Evolutionary conservation across 2,329 filamentous ascomycete genomes (phyloP), one percentile per base, ranked within the genome.

Genomic region (Alternaria ethzedia): DNA sequence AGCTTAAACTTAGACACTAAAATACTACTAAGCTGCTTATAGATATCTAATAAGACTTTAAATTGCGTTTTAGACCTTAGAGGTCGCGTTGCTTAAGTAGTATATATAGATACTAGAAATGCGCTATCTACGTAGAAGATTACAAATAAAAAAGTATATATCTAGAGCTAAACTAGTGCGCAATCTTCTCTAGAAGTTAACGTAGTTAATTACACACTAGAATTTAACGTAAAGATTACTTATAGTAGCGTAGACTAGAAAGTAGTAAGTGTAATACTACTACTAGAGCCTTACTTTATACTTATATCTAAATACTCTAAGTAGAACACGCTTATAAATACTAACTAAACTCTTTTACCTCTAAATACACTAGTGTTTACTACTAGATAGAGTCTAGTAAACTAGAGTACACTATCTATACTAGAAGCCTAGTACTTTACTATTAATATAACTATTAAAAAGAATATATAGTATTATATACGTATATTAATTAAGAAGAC

Each of bases 51-150:
- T 20, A 72, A 78, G 10, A 43, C 67, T 1, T 75, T 79, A 25
- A 76, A 81, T 55, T 68, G 72, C 13, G 76, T 83, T 13, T 81
- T 80, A 73, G 74, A 73, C 5, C 75, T 83, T 3, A 81, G 81
- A n/a, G 78, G 77, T 5, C 61, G 74, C 9, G 76, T 75, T 0
- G 72, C 74, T 0, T 72, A 76, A 15, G 71, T 71, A 8, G 74
- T 80, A 2, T 83, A 81, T 44, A 63, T 83, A 15, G 78, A 81
- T 44, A 73, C 74, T 13, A 77, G 77, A 0, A 78, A 79, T 2
- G 79, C 80, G 6, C 72, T 71, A 5, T 73, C 80, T 2, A 70
- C 64, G 3, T 70, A 68, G 69, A 62, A n/a, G 75, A 70, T 15
- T 78, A 80, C 67, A 1, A 51, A 68, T 3, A 68, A 81, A 15